Evolutionary conservation across 164 flowering plant species (phyloP), one percentile per base, ranked within the genome.

Genomic region (Nelumbo lutea): DNA sequence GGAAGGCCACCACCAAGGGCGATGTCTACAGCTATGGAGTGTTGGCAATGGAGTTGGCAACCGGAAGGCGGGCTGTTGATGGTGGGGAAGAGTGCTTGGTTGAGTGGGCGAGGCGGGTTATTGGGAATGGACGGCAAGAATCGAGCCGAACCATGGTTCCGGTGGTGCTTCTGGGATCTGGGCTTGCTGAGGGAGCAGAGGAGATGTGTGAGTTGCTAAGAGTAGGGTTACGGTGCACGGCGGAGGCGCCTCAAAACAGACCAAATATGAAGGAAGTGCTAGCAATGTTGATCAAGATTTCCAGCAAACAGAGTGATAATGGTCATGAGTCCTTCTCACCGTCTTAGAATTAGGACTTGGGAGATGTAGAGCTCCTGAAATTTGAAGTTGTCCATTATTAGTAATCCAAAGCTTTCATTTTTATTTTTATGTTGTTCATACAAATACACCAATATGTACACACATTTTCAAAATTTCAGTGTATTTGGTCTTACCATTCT

Each of bases 1-100:
- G 93, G 94, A 86, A 83, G 8, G 98, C 98, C 8, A 90, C 96
- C 0, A 89, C 97, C 1, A 87, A 86, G 68, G 98, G 98, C 1
- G 98, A 93, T 65, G 98, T 93, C 42, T 93, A 93, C 57, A 93
- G 98, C 73, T 91, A 76, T 67, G 98, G 98, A 27, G 88, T 93
- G 14, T 60, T 93, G 62, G 82, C 76, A 1, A 86, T 93, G 96
- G 98, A 93, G 78, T 74, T 93, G n/a, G 96, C 93, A 0, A 90
- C 98, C 0, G 94, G 88, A 55, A 81, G 96, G 71, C 75, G 91
- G 51, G 98, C 98, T 0, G 82, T 93, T 64, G 94, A 87, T 45
- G 92, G 86, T 4, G 87, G 88, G 48, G 96, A 89, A 56, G 98
- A 90, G 79, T 86, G 91, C 64, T 61, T 93, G 65, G 81, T 91